Percentiles rank a stretch among this genome's conserved stretches.
These are phyloP conservation scores for Chaetomidium leptoderma DNA, from an alignment of 495 filamentous ascomycete species.

Conservation along the genomic window DNA sequence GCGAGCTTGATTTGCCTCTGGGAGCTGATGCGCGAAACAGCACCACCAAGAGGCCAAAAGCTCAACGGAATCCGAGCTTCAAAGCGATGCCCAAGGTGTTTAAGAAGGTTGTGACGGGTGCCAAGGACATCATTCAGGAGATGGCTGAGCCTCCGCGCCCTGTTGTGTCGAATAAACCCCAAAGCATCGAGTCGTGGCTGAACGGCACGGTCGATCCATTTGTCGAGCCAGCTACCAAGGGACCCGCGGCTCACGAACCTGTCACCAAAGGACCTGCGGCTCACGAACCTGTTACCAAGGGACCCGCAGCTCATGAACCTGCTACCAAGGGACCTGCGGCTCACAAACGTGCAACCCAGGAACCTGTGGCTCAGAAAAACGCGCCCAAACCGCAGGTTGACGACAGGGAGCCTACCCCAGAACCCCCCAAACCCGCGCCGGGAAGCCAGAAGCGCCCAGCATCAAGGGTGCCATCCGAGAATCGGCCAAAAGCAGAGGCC, in stretches of 20 bases:
- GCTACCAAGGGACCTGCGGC: too few species aligned
- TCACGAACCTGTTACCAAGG: too few species aligned
- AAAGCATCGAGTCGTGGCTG: constrained; percentile 72
- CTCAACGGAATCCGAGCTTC: constrained; percentile 43
- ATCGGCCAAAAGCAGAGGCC: not conserved
- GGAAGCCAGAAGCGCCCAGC: not conserved
- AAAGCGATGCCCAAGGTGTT: constrained; percentile 52
- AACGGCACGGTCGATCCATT: constrained; percentile 71
- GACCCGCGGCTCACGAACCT: too few species aligned
- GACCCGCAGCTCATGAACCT: too few species aligned
- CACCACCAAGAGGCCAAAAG: constrained; percentile 39
- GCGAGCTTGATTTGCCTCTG: constrained; percentile 49
- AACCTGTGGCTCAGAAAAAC: not conserved
- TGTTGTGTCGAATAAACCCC: constrained; percentile 42
- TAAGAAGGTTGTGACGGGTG: constrained; percentile 52
- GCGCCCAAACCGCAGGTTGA: not conserved
- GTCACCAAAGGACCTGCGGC: too few species aligned
- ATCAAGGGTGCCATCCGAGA: not conserved
- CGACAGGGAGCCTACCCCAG: not conserved
- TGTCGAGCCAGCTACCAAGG: constrained; percentile 46
- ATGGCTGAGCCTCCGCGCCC: constrained; percentile 48
- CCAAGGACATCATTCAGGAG: constrained; percentile 53
- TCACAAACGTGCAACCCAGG: too few species aligned
- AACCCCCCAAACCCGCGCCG: not conserved
- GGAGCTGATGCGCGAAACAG: constrained; percentile 40